Conservation (phyloP, 2,329 filamentous ascomycete species). For the Colletotrichum lindemuthianum region DNA sequence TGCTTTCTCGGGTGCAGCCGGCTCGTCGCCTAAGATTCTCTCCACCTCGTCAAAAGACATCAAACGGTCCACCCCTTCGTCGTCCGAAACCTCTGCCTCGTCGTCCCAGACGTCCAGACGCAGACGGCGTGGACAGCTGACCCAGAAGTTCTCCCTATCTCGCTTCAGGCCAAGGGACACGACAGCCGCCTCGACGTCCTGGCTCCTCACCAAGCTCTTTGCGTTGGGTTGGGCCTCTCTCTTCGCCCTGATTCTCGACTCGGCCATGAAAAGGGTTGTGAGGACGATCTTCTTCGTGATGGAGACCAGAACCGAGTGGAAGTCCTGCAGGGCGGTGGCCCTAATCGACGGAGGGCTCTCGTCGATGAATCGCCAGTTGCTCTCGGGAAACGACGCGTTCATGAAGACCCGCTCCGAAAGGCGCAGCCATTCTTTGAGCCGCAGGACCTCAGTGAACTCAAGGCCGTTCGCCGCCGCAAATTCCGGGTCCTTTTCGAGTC, state of each 20-base stretch:
- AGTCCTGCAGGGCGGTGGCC: conserved; percentile 79
- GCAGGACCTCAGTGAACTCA: conserved; percentile 66
- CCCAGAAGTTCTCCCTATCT: conserved; percentile 57
- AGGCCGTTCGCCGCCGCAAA: conserved; percentile 43
- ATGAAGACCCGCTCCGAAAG: conserved; percentile 78
- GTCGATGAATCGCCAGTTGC: conserved; percentile 74
- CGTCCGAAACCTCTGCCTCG: conserved; percentile 13
- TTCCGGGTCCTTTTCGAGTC: conserved; percentile 11
- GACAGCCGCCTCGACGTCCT: conserved; percentile 61
- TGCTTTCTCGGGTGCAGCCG: background rate
- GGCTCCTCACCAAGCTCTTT: conserved; percentile 47
- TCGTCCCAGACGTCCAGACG: conserved; percentile 58
- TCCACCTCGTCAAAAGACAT: conserved; percentile 59
- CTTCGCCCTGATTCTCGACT: conserved; percentile 71
- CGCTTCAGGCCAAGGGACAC: conserved; percentile 56
- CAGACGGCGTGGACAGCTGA: conserved; percentile 58
- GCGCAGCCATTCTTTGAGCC: conserved; percentile 67
- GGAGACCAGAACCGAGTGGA: conserved; percentile 74
- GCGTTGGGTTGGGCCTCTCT: conserved; percentile 41
- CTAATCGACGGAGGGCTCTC: conserved; percentile 76
- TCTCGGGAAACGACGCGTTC: conserved; percentile 70
- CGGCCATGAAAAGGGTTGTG: conserved; percentile 75
- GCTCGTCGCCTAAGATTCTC: conserved; percentile 43
- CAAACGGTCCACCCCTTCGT: conserved; percentile 37
- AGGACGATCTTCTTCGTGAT: conserved; percentile 77